phyloP scores from a whole-genome alignment of 73 alveolate species.

The Tetrahymena thermophila region DNA sequence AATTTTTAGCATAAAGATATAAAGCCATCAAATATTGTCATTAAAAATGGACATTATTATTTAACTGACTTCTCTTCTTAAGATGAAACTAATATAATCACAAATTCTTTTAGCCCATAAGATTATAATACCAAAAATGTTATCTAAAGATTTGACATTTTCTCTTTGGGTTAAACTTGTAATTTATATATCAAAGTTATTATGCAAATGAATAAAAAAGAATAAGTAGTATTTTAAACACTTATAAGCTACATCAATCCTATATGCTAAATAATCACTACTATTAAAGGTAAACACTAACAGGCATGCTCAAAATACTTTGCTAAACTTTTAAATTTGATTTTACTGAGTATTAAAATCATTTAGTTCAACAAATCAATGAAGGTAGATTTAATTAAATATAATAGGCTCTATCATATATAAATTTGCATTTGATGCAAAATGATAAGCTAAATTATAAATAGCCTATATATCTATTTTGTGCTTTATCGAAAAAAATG shows the following conservation, averaged over 20 bases:
- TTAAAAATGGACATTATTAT: no score
- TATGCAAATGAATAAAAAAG: no score
- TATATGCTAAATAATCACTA: not conserved
- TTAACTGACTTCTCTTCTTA: not conserved
- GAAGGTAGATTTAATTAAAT: not conserved
- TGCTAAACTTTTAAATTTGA: not conserved
- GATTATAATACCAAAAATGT: no score
- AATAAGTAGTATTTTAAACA: no score
- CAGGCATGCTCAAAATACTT: not conserved
- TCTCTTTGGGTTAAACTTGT: not conserved
- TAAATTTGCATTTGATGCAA: no score
- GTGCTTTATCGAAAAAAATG: not conserved
- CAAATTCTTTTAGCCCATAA: not conserved
- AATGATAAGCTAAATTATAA: no score
- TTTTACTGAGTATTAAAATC: no score
- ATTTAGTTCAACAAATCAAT: no score
- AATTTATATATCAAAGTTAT: no score
- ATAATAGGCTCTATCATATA: not conserved
- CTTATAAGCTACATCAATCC: no score
- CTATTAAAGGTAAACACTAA: not conserved
- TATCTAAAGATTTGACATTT: not conserved
- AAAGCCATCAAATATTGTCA: not conserved
- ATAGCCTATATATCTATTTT: not conserved
- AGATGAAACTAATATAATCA: no score
- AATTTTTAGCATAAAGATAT: not conserved